A percentile compares a stretch with the other conserved stretches of the same genome.
Conservation (phyloP, 2,329 filamentous ascomycete genomes). For the Colletotrichum theobromicola region DNA sequence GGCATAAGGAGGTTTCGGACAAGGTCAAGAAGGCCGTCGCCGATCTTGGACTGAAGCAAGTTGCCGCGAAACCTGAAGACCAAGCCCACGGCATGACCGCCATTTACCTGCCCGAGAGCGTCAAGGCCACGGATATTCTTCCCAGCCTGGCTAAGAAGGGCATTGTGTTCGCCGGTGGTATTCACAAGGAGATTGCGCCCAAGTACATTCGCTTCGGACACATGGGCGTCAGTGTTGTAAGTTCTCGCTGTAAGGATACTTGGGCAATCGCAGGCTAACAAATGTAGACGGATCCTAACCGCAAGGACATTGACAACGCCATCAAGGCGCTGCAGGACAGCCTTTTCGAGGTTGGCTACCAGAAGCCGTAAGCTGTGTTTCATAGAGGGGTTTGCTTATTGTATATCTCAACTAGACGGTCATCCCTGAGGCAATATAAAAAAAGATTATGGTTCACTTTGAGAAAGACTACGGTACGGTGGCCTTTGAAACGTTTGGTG, state of each 20-base stretch:
- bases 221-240: constrained; percentile 91
- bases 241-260: constrained; percentile 32
- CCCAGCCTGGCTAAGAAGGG: constrained; percentile 86
- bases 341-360: constrained; percentile 75
- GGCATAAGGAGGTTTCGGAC: constrained; percentile 80
- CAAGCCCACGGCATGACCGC: constrained; percentile 98
- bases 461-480: background rate
- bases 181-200: constrained; percentile 93
- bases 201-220: constrained; percentile 97
- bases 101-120: constrained; percentile 87
- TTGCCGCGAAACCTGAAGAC: constrained; percentile 84
- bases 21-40: constrained; percentile 84
- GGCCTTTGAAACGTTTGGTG: background rate
- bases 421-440: background rate
- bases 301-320: constrained; percentile 84
- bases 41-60: constrained; percentile 83
- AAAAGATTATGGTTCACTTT: background rate
- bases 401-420: background rate
- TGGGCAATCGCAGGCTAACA: constrained; percentile 25
- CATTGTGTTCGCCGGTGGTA: constrained; percentile 91
- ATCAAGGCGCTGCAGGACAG: constrained; percentile 78
- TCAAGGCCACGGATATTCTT: constrained; percentile 82
- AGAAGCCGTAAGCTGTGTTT: constrained; percentile 42
- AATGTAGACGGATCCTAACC: constrained; percentile 71
- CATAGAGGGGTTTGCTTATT: background rate